A percentile compares a stretch with the other conserved stretches of the same genome.
Conservation (phyloP, 257 asterid genomes). For the Ligustrum vulgare region DNA sequence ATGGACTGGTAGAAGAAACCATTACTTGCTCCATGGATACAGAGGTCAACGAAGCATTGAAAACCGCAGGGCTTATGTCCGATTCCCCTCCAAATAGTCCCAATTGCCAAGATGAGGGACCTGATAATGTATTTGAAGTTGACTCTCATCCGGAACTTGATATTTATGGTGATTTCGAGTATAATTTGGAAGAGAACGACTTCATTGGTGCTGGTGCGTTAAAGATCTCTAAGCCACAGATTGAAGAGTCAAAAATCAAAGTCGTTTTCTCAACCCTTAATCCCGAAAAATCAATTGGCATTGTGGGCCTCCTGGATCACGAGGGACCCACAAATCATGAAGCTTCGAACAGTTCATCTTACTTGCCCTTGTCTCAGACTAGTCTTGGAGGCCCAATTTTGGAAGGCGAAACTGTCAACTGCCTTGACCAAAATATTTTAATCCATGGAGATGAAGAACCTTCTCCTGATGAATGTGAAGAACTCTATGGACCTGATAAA, state of each 20-base stretch:
- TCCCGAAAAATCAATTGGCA: slow-evolving; percentile 39
- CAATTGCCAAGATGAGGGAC: slow-evolving; percentile 52
- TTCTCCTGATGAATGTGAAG: slow-evolving; percentile 79
- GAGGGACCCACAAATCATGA: slow-evolving; percentile 32
- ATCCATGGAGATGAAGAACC: slow-evolving; percentile 49
- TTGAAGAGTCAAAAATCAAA: slow-evolving; percentile 64
- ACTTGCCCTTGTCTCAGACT: slow-evolving; percentile 30
- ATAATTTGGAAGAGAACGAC: slow-evolving; percentile 86
- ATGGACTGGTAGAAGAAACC: slow-evolving; percentile 37
- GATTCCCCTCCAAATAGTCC: slow-evolving; percentile 98
- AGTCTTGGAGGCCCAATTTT: slow-evolving; percentile 30
- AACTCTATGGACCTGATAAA: slow-evolving; percentile 89
- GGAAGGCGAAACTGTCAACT: slow-evolving; percentile 27
- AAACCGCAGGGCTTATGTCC: slow-evolving; percentile 75
- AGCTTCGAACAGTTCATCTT: slow-evolving; percentile 31
- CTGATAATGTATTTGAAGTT: slow-evolving; percentile 66
- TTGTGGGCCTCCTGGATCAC: slow-evolving; percentile 28
- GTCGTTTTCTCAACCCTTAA: slow-evolving; percentile 65
- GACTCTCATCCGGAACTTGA: slow-evolving; percentile 81
- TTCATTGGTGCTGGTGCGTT: slow-evolving; percentile 64
- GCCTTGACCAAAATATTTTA: slow-evolving; percentile 35
- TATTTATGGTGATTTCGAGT: slow-evolving; percentile 93
- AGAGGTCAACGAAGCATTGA: slow-evolving; percentile 74
- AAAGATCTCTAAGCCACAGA: slow-evolving; percentile 44
- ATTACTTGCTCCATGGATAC: slow-evolving; percentile 38